Evolutionary conservation across 2,329 filamentous ascomycete genomes (phyloP), one percentile per base, ranked within the genome.

Genomic region (Aschersonia sp.): DNA sequence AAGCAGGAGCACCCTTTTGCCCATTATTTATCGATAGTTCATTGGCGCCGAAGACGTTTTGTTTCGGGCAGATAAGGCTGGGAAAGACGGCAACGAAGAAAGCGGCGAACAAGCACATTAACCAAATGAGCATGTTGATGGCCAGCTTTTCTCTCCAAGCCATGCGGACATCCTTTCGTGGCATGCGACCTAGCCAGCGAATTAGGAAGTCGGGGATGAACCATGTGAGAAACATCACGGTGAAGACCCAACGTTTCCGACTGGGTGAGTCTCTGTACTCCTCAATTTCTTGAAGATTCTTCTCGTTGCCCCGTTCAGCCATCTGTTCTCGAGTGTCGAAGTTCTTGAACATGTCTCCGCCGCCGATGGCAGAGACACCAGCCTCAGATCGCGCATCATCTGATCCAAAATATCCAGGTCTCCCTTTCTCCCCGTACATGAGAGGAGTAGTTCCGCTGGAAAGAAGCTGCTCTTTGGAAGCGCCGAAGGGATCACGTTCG

Each of bases 111-210:
- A 68, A 70, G 66, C 90, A 97, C 61, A 76, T 78, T 49, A 90
- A 69, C 92, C 94, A 98, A 61, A 98, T 98, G 59, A 97, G 76
- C 63, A 98, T 73, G 70, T 98, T 98, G 74, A 98, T 98, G 47
- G 92, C 90, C 50, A 98, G 64, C 72, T 98, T 98, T 64, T 98
- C 92, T 60, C 92, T 77, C 92, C 92, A 98, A 1, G 92, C 92
- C 62, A 84, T 74, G 30, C 89, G 84, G 7, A 98, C 80, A 62
- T 98, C 92, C 61, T 94, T 94, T 51, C 92, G 85, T 50, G 84
- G 77, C 83, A 95, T 95, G 46, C 84, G 76, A 29, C 90, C 90
- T 41, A 94, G 51, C 56, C 73, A 72, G 47, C 79, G 77, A 60
- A 97, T 84, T 42, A 83, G 58, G 56, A 95, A 84, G 60, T 95